Evolutionary conservation across 768 basidiomycete species (phyloP), one percentile per base, ranked within the genome.

Genomic region (Rhodotorula kratochvilovae): DNA sequence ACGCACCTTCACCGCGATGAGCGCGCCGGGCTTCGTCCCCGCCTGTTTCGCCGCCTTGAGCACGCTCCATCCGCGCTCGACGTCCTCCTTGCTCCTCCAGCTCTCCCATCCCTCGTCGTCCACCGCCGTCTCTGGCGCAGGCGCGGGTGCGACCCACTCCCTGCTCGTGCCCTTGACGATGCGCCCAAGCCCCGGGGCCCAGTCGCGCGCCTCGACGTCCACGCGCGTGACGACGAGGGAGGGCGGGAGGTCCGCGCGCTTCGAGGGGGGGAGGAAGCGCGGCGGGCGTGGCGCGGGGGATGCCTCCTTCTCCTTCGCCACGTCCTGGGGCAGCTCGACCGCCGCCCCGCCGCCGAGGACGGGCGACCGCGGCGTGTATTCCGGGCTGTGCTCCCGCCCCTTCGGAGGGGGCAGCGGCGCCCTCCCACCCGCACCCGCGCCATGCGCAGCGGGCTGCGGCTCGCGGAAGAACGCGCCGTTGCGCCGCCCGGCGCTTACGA

Each of bases 151-250:
- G 5, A 36, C 48, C 70, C 67, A 73, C 0, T 65, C 63, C 25
- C 46, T 39, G 17, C 58, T 66, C 27, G 63, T 73, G 31, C 70
- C 72, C 46, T 45, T 33, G 29, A 66, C 46, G 31, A 61, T 10
- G 16, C 51, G 39, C 19, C 62, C 65, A 4, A 63, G 63, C 3
- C 74, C 77, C 3, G 74, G 51, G 23, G 61, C 64, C 73, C 77
- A 79, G 1, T 51, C 57, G 31, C 64, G 60, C 7, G 35, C 70
- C 50, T 78, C 77, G 29, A 79, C 78, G 35, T 79, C 63, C 13
- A 79, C 74, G 21, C 36, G 48, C 12, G 78, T 78, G 5, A 79
- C 75, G 21, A 75, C 61, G 17, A 79, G 60, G 50, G 70, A 68
- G 8, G 64, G 43, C 1, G 78, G 77, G 0, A 77, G 67, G 48